Conservation (phyloP, 805 yeast species). For the Geotrichum ghanense region DNA sequence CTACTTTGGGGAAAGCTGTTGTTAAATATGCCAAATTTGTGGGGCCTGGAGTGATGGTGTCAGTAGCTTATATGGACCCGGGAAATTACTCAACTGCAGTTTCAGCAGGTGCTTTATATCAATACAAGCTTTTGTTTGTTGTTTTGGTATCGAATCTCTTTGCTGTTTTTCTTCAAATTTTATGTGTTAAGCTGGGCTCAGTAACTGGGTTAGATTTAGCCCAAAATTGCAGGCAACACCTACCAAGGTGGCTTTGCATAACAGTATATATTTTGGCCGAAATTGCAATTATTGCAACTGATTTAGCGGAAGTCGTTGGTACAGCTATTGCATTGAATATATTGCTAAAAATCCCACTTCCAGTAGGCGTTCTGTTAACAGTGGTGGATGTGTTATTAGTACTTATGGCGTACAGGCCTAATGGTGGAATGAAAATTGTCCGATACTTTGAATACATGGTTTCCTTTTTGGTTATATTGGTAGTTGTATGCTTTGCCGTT, state of each 20-base stretch:
- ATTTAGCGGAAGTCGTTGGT: constrained; percentile 89
- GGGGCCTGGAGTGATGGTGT: constrained; percentile 82
- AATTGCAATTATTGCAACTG: constrained; percentile 83
- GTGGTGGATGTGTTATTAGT: constrained; percentile 73
- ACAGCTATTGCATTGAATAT: constrained; percentile 80
- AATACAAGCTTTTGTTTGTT: constrained; percentile 61
- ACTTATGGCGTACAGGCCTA: constrained; percentile 65
- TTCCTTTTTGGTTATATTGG: constrained; percentile 53
- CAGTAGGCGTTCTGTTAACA: constrained; percentile 67
- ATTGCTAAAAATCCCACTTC: constrained; percentile 59
- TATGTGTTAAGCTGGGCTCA: constrained; percentile 78
- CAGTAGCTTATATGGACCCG: constrained; percentile 90
- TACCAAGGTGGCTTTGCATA: constrained; percentile 57
- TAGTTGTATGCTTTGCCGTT: constrained; percentile 64
- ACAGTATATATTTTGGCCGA: constrained; percentile 64
- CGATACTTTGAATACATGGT: constrained; percentile 72
- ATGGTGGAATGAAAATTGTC: constrained; percentile 64
- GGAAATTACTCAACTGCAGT: constrained; percentile 90
- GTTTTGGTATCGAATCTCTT: constrained; percentile 68
- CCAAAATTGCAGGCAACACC: constrained; percentile 62
- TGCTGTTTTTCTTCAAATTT: constrained; percentile 72
- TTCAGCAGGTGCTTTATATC: constrained; percentile 72
- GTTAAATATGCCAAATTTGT: constrained; percentile 54
- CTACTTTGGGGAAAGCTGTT: constrained; percentile 18
- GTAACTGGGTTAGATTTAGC: constrained; percentile 86